Evolutionary conservation across 768 basidiomycete genomes (phyloP).

Genomic region (Trametes villosa): DNA sequence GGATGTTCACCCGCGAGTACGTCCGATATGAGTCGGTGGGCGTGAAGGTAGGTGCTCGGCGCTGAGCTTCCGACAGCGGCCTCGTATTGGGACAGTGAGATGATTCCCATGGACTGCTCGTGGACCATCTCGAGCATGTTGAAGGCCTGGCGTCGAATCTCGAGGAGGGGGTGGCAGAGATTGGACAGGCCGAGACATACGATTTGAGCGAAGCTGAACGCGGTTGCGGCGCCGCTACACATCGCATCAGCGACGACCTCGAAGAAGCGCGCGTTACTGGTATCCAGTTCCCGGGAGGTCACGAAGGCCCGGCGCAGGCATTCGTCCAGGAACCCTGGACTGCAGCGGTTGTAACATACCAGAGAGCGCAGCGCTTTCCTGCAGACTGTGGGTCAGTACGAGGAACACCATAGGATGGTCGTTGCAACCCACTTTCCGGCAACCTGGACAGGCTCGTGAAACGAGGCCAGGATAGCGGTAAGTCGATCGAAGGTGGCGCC

Average conservation of each 20-base stretch:
- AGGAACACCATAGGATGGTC: not conserved
- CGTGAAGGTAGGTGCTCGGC: constrained; percentile 77
- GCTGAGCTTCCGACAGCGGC: constrained; percentile 72
- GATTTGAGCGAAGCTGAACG: constrained; percentile 74
- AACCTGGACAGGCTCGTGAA: constrained; percentile 50
- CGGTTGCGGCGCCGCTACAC: constrained; percentile 46
- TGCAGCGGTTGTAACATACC: constrained; percentile 58
- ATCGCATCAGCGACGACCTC: constrained; percentile 77
- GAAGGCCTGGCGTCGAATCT: constrained; percentile 77
- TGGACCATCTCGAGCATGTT: constrained; percentile 76
- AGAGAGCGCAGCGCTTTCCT: constrained; percentile 82
- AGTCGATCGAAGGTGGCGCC: constrained; percentile 63
- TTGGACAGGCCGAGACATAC: constrained; percentile 83
- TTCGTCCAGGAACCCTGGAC: constrained; percentile 62
- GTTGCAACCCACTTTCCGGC: constrained; percentile 65
- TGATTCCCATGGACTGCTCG: constrained; percentile 64
- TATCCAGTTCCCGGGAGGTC: constrained; percentile 51
- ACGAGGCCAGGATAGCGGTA: constrained; percentile 68
- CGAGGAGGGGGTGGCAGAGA: constrained; percentile 69
- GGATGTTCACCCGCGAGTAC: constrained; percentile 81
- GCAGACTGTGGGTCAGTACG: not conserved
- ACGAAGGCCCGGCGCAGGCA: constrained; percentile 73
- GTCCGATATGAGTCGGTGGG: constrained; percentile 77
- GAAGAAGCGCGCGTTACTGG: constrained; percentile 72
- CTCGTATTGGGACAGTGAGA: constrained; percentile 74